These are phyloP conservation scores for Russula ochroleuca DNA, from an alignment of 768 basidiomycete species.

Conservation along the genomic window DNA sequence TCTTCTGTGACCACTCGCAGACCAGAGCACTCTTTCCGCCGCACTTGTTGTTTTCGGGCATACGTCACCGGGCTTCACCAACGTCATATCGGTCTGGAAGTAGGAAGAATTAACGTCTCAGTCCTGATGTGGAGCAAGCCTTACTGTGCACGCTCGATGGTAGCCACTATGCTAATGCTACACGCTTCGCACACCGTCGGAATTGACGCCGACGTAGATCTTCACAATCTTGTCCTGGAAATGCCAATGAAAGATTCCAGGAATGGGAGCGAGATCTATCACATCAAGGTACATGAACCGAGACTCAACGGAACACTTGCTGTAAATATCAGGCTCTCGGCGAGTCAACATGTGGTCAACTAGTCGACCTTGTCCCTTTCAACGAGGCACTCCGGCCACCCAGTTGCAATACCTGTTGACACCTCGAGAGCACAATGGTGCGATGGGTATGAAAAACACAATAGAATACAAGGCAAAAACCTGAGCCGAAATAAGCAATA, in stretches of 20 bases:
- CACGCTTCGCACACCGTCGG: neutral
- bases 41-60: too few relatives aligned
- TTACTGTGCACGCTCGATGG: neutral
- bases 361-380: too few relatives aligned
- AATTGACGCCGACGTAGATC: too few relatives aligned
- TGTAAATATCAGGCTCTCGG: neutral
- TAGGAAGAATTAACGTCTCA: neutral
- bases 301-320: neutral
- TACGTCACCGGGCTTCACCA: neutral
- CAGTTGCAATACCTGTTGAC: neutral
- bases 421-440: neutral
- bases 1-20: neutral
- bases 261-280: too few relatives aligned
- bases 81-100: neutral
- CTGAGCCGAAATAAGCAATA: constrained; percentile 2
- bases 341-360: neutral
- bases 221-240: too few relatives aligned
- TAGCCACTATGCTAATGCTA: neutral
- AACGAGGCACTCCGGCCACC: too few relatives aligned
- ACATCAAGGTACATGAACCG: neutral
- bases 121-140: neutral
- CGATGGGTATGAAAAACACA: constrained; percentile 12
- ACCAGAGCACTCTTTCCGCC: too few relatives aligned
- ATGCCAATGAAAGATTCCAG: too few relatives aligned
- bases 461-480: constrained; percentile 9